A percentile compares a stretch with the other conserved stretches of the same genome.
Conservation (phyloP, 768 basidiomycete genomes). For the Rhizopogon vesiculosus region DNA sequence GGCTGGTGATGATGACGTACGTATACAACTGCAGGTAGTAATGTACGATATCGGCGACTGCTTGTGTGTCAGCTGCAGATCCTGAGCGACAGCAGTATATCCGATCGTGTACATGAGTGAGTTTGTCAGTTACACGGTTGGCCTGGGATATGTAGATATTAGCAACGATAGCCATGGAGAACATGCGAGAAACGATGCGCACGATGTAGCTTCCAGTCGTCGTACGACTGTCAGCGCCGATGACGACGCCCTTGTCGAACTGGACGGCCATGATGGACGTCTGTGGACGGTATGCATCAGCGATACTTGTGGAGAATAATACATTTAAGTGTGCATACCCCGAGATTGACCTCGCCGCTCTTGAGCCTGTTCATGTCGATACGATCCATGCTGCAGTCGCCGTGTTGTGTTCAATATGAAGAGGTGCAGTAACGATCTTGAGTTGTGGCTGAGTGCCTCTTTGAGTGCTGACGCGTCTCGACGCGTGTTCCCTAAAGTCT, state of each 20-base stretch:
- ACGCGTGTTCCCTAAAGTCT: constrained; percentile 24
- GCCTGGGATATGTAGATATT: constrained; percentile 47
- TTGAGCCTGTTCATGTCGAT: constrained; percentile 89
- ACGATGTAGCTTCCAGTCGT: constrained; percentile 97
- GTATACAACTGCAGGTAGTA: constrained; percentile 73
- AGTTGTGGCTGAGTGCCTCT: constrained; percentile 12
- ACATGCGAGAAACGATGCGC: constrained; percentile 20
- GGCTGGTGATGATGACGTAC: constrained; percentile 32
- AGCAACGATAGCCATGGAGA: background rate
- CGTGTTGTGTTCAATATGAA: constrained; percentile 5
- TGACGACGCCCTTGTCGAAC: constrained; percentile 90
- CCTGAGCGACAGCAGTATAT: constrained; percentile 99
- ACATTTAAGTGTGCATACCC: constrained; percentile 52
- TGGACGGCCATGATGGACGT: constrained; percentile 99
- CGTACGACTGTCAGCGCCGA: constrained; percentile 96
- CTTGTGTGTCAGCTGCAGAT: constrained; percentile 96
- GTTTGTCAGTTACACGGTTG: constrained; percentile 98
- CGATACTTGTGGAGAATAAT: background rate
- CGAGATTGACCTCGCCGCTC: constrained; percentile 93
- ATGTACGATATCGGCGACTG: constrained; percentile 89
- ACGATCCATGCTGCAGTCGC: constrained; percentile 42
- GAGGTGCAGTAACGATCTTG: constrained; percentile 11
- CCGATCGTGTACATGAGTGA: constrained; percentile 94
- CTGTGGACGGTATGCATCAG: constrained; percentile 33
- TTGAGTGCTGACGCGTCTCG: constrained; percentile 50